Evolutionary conservation across 345 rosid species (phyloP).

Genomic region (Lepidium africanum): DNA sequence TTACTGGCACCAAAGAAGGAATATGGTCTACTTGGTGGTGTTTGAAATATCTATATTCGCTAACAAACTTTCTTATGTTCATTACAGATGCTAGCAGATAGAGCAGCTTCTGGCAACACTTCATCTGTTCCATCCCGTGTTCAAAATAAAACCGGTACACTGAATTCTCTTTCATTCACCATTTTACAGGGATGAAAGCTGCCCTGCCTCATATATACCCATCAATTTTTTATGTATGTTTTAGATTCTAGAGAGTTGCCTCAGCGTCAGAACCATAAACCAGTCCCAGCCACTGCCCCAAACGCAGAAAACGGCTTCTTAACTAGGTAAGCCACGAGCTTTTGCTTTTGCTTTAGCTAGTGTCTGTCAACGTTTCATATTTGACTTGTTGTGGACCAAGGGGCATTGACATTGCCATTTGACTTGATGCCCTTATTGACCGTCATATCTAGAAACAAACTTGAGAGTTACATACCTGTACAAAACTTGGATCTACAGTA

Average conservation of each 20-base stretch:
- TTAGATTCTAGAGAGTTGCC: conserved; percentile 41
- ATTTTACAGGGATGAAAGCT: background rate
- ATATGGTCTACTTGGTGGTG: background rate
- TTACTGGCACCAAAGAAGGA: background rate
- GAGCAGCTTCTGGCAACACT: conserved; percentile 16
- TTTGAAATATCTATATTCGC: background rate
- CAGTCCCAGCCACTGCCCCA: background rate
- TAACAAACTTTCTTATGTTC: background rate
- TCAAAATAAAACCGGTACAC: conserved; percentile 39
- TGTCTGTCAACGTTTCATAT: background rate
- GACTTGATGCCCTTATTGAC: background rate
- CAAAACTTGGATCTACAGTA: background rate
- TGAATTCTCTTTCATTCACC: background rate
- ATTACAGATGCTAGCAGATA: conserved; percentile 28
- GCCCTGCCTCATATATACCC: background rate
- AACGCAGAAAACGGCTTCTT: conserved; percentile 41
- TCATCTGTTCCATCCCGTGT: conserved; percentile 34
- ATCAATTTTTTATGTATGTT: background rate
- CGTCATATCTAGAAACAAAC: background rate
- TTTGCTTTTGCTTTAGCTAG: background rate
- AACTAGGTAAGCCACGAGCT: conserved; percentile 43
- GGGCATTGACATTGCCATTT: background rate
- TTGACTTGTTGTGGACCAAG: background rate
- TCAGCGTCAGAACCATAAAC: conserved; percentile 31
- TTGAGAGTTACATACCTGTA: background rate